phyloP scores from a whole-genome alignment of 2,329 filamentous ascomycete genomes.

The Fusarium proliferatum region DNA sequence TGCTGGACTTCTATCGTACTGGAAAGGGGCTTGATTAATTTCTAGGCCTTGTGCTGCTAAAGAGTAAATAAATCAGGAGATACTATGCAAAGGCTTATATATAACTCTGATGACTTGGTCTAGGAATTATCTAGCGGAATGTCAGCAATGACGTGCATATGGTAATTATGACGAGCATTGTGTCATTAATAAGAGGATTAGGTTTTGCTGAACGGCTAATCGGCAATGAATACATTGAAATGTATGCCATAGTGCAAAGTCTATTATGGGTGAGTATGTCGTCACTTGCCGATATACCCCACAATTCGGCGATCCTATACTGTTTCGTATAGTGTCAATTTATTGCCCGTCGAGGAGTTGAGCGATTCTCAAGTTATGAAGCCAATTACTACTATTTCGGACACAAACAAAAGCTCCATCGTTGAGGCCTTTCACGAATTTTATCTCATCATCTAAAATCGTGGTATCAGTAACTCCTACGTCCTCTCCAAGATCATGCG shows the following conservation, averaged over 20 bases:
- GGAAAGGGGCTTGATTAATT: fast-evolving
- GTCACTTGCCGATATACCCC: fast-evolving
- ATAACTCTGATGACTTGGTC: fast-evolving
- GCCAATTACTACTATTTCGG: neutral
- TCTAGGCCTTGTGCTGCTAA: fast-evolving
- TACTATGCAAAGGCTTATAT: no score
- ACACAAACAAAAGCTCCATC: fast-evolving
- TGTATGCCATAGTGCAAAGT: neutral
- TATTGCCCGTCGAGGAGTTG: neutral
- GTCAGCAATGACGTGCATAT: neutral
- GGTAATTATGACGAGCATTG: neutral
- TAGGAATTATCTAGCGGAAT: fast-evolving
- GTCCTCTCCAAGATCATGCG: neutral
- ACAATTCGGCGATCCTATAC: neutral
- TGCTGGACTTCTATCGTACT: fast-evolving
- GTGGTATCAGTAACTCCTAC: fast-evolving
- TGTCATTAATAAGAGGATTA: neutral
- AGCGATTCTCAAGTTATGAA: neutral
- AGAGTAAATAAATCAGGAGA: neutral
- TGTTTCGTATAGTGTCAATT: neutral
- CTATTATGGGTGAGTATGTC: neutral
- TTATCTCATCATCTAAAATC: fast-evolving
- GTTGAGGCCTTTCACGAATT: neutral
- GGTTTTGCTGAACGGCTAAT: neutral
- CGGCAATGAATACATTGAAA: neutral